A percentile compares a stretch with the other conserved stretches of the same genome.
These are phyloP conservation scores for Prunus yedoensis DNA, from an alignment of 331 rosid genomes.

Conservation along the genomic window DNA sequence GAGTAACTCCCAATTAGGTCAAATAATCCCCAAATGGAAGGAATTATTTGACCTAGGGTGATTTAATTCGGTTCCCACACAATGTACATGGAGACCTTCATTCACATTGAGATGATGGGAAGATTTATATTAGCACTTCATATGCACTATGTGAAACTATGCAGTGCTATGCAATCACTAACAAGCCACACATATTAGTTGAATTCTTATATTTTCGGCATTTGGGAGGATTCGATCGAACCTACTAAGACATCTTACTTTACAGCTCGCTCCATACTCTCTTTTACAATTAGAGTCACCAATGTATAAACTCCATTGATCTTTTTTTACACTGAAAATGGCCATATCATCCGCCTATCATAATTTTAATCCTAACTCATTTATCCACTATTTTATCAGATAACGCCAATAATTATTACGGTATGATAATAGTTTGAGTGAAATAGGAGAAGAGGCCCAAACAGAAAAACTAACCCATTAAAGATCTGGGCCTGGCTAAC, in stretches of 20 bases:
- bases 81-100: background rate
- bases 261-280: background rate
- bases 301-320: background rate
- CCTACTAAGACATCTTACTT: background rate
- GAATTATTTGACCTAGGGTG: no score
- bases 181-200: background rate
- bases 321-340: background rate
- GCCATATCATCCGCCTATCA: no score
- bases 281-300: background rate
- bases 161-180: background rate
- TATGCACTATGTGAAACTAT: no score
- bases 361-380: no score
- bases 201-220: background rate
- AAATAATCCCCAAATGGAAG: no score
- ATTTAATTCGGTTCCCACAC: no score
- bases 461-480: background rate
- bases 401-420: no score
- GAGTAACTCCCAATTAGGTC: no score
- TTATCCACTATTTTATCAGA: rapidly evolving
- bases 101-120: no score
- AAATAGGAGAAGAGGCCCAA: background rate
- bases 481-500: background rate
- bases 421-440: no score
- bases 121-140: no score
- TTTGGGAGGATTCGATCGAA: background rate